Conservation (phyloP, 1,139 yeast species). For the Magnusiomyces tetraspermus region DNA sequence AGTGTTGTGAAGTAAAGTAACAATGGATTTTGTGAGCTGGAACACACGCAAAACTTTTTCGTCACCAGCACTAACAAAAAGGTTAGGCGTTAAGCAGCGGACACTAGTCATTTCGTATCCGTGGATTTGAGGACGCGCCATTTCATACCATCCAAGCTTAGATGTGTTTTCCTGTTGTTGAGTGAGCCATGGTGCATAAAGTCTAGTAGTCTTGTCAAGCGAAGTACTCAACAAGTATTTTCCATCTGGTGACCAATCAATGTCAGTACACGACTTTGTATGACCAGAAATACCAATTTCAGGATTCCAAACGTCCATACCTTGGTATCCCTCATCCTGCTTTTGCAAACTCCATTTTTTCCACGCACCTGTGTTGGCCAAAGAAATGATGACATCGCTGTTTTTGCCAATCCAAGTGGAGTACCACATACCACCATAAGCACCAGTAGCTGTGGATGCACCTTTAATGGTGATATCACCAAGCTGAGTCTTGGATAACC, state of each 20-base stretch:
- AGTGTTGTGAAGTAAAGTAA: constrained; percentile 47
- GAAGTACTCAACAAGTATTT: constrained; percentile 67
- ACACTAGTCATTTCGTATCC: constrained; percentile 93
- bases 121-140: constrained; percentile 95
- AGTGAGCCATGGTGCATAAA: constrained; percentile 54
- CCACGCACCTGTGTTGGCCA: constrained; percentile 74
- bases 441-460: constrained; percentile 96
- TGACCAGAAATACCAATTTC: constrained; percentile 68
- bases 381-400: constrained; percentile 63
- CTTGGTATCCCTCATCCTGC: constrained; percentile 29
- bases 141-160: constrained; percentile 63
- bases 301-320: constrained; percentile 40
- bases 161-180: background rate
- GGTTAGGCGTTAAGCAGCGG: constrained; percentile 49
- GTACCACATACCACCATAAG: constrained; percentile 96
- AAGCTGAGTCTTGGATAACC: constrained; percentile 72
- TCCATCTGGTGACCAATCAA: constrained; percentile 68
- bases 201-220: constrained; percentile 85
- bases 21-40: constrained; percentile 78
- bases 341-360: constrained; percentile 50
- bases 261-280: constrained; percentile 61
- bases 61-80: constrained; percentile 90
- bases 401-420: constrained; percentile 62
- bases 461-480: constrained; percentile 95
- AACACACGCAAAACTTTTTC: constrained; percentile 87